These are phyloP conservation scores for Scleroderma citrinum DNA, from an alignment of 768 basidiomycete species.

Conservation along the genomic window DNA sequence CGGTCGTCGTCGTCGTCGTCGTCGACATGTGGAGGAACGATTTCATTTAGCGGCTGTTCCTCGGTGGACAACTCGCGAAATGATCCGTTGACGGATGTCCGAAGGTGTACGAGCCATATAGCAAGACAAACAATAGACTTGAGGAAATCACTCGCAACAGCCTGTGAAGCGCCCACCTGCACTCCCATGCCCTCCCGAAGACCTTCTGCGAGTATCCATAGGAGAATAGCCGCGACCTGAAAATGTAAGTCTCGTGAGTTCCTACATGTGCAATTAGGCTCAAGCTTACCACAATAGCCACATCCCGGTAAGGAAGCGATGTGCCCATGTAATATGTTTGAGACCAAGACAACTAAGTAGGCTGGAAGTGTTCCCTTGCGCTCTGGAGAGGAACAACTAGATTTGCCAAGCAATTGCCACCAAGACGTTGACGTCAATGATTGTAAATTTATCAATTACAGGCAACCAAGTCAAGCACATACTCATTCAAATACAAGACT, in stretches of 20 bases:
- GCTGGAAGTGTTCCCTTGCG: no score
- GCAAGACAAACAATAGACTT: constrained; percentile 14
- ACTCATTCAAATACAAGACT: no score
- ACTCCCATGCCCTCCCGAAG: background rate
- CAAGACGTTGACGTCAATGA: no score
- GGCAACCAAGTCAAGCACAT: no score
- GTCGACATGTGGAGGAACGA: constrained; percentile 1
- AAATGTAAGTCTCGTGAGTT: background rate
- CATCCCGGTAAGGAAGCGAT: no score
- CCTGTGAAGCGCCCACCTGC: constrained; percentile 8
- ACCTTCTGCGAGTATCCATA: constrained; percentile 13
- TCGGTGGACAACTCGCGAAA: constrained; percentile 1
- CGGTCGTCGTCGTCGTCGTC: constrained; percentile 4
- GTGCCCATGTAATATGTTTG: no score
- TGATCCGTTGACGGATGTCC: background rate
- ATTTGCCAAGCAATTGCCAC: no score
- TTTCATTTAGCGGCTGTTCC: constrained; percentile 5
- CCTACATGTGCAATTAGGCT: background rate
- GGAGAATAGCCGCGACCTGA: constrained; percentile 10
- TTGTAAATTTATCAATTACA: no score
- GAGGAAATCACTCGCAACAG: constrained; percentile 14
- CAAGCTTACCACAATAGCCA: no score
- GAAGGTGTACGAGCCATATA: constrained; percentile 8
- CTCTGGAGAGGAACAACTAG: no score
- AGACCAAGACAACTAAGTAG: no score